A percentile compares a stretch with the other conserved stretches of the same genome.
Conservation (phyloP, 1,284 basidiomycete species). For the Austroboletus novae-zelandiae region DNA sequence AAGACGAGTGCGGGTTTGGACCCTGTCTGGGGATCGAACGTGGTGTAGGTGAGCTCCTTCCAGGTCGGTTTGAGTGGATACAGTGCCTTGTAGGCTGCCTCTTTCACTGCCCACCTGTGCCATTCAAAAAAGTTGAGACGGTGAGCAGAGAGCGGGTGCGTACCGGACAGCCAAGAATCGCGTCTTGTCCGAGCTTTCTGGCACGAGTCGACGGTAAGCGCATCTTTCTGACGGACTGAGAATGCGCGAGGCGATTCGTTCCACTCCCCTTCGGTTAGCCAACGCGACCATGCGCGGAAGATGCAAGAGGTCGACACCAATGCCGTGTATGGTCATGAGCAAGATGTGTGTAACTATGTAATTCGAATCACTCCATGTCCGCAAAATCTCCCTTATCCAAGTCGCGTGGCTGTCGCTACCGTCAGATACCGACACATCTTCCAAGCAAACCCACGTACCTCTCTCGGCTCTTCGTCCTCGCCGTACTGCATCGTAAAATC, state of each 20-base stretch:
- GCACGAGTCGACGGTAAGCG: conserved; percentile 41
- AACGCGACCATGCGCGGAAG: conserved; percentile 62
- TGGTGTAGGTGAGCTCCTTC: conserved; percentile 68
- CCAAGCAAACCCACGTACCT: conserved; percentile 47
- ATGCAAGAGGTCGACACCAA: conserved; percentile 78
- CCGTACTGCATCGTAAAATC: conserved; percentile 98
- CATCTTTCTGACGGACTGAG: conserved; percentile 55
- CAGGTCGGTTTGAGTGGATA: conserved; percentile 71
- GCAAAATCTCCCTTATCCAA: conserved; percentile 86
- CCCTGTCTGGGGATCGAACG: conserved; percentile 30
- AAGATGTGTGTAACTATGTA: not conserved
- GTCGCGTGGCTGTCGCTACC: conserved; percentile 66
- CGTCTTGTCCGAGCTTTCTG: conserved; percentile 21
- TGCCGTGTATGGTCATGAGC: conserved; percentile 64
- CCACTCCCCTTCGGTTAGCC: conserved; percentile 48
- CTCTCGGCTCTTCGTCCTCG: conserved; percentile 90
- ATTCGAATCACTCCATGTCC: conserved; percentile 52
- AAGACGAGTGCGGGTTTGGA: conserved; percentile 54
- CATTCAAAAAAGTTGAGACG: not conserved
- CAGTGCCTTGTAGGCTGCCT: conserved; percentile 88
- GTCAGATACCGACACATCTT: not conserved
- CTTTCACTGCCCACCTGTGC: conserved; percentile 82
- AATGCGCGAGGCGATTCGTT: conserved; percentile 57
- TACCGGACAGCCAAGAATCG: conserved; percentile 70
- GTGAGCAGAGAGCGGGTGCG: not conserved